Evolutionary conservation across 805 yeast genomes (phyloP).

Genomic region (Candida taoyuanica): DNA sequence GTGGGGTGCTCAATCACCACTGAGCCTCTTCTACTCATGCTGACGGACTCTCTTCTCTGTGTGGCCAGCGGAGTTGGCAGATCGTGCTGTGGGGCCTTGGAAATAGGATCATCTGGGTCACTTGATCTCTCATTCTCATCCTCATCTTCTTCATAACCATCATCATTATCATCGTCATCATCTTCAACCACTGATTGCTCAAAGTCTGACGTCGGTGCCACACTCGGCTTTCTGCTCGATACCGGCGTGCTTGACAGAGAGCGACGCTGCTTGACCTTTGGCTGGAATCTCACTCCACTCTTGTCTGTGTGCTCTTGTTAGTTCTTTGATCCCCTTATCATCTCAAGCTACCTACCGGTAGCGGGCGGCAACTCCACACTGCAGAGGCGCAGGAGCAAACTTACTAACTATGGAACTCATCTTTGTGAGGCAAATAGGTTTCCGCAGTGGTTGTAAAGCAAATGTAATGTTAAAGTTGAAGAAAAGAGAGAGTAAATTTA

Average conservation of each 20-base stretch:
- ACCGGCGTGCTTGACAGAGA: slow-evolving; percentile 27
- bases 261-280: slow-evolving; percentile 46
- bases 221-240: slow-evolving; percentile 23
- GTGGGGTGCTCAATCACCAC: slow-evolving; percentile 11
- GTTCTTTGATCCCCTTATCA: not conserved
- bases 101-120: slow-evolving; percentile 2
- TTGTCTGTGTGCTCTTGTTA: slow-evolving; percentile 31
- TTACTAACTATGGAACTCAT: slow-evolving; percentile 46
- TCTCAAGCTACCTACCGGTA: no score
- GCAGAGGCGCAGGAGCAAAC: no score
- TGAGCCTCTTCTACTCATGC: slow-evolving; percentile 18
- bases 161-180: slow-evolving; percentile 4
- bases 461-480: no score
- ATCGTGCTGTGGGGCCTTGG: not conserved
- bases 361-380: no score
- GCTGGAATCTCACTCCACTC: slow-evolving; percentile 61
- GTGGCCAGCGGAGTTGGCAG: slow-evolving; percentile 6
- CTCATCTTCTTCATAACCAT: slow-evolving; percentile 11
- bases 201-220: slow-evolving; percentile 10
- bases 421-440: not conserved
- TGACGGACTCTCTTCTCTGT: slow-evolving; percentile 1
- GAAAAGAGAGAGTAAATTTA: no score
- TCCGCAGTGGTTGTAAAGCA: no score
- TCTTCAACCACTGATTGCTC: slow-evolving; percentile 2
- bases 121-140: slow-evolving; percentile 8